Base-by-base conservation (phyloP, 768 basidiomycete species). In the Macrolepiota fuliginosa region DNA sequence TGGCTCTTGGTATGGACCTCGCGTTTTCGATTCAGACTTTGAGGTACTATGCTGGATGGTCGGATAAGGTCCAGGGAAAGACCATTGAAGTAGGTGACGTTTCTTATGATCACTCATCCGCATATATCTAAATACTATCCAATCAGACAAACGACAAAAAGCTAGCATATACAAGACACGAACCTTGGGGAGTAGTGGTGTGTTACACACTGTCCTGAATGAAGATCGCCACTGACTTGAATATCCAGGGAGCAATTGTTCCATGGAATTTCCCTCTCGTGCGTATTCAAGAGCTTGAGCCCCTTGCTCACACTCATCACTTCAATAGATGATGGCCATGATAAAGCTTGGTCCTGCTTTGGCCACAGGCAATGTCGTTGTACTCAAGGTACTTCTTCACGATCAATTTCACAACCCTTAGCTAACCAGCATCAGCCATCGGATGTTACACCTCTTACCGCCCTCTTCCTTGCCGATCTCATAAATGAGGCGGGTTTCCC, bases 21-120 rank as follows among this genome's bases (percentile, higher is more conserved):
- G 66, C 69, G 0, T 72, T 72, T 54, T 72, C 82, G 0, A 77
- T 87, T 60, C 75, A 70, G 27, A 76, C 77, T 37, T 72, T 93
- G 65, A 79, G 85, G 35, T 96, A 96, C 76, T 97, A 89, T 67
- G 91, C 87, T 51, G 95, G 94, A 15, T 92, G 91, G 87, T 90
- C 93, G 25, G 94, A 95, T 77, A 96, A 96, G 76, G 75, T 90
- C 55, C 77, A 81, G 2, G 92, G 91, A 4, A 83, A 91, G 71
- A 86, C 85, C 9, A 86, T 93, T 70, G 91, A 94, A 69, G 76
- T 77, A 37, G 13, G 68, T 11, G 9, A 19, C 10, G 35, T 22
- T 54, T 1, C 17, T 42, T 39, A 17, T 35, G 22, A n/a, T 22
- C 19, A 24, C 11, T 9, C 11, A 10, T 12, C n/a, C 19, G 46